Base-by-base conservation (phyloP, 1,139 yeast species). In the Hyphopichia pseudoburtonii region DNA sequence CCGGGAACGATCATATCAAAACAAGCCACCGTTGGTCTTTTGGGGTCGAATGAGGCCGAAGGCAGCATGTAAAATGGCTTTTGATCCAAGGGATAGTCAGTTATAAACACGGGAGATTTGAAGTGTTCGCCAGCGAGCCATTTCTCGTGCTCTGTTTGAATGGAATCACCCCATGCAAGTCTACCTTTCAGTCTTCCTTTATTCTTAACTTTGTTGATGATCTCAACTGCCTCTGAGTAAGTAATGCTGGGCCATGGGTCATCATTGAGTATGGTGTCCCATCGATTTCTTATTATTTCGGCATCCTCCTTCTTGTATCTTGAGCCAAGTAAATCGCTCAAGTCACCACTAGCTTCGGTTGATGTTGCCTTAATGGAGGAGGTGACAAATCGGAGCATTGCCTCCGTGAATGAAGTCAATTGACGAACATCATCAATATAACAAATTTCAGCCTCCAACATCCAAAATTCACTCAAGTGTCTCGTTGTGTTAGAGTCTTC, bases 391-490 rank as follows among this genome's bases (percentile, higher is more conserved):
- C 80, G 74, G 34, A 88, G 70, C 90, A 90, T 81, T 2, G 57
- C 52, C 57, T 89, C 95, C 1, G 85, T 78, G 38, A 88, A 76
- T 2, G 54, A 53, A 11, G 92, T 82, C 38, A 94, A 63, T 44
- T 84, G 85, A 3, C 58, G 54, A 6, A 89, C 71, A 11, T 66
- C 59, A 9, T 75, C 70, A 2, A 85, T 64, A 56, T 86, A 86
- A 11, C 89, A 80, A 22, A 89, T 59, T 55, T 94, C 99, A 0
- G 90, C 95, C 60, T 94, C 99, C 3, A 92, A 64, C 97, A 94
- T 90, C 97, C 97, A 92, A 60, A 94, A 94, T 58, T 94, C 99
- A 44, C 94, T 78, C 44, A 94, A 64, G 57, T 94, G 99, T 34
- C 98, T 73, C 49, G 82, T 86, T 0, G 99, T 94, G 50, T 88